Conservation (phyloP, 768 basidiomycete species). For the Trametes punicea region DNA sequence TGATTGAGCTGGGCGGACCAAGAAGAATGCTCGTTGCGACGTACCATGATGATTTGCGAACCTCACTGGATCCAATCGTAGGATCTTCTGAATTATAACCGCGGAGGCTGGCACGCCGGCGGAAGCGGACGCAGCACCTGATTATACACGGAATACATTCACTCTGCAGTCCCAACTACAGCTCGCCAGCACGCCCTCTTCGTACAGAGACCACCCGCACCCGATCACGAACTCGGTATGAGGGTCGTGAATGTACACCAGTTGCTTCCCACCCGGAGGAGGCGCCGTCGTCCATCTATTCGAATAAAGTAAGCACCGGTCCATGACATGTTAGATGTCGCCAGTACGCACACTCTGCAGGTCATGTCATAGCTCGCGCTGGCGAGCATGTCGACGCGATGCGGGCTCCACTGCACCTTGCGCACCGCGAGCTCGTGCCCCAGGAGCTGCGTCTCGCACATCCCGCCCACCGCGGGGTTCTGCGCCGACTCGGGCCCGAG, state of each 20-base stretch:
- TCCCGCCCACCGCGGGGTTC: conserved; percentile 58
- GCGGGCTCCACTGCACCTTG: conserved; percentile 87
- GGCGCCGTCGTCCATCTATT: conserved; percentile 70
- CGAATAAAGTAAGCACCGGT: conserved; percentile 1
- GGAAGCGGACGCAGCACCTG: background rate
- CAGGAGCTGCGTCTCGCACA: conserved; percentile 63
- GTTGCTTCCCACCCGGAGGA: conserved; percentile 44
- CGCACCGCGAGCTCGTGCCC: conserved; percentile 92
- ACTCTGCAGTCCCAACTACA: conserved; percentile 91
- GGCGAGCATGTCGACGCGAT: conserved; percentile 67
- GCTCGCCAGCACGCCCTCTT: conserved; percentile 81
- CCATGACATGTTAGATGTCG: background rate
- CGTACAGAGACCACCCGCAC: conserved; percentile 88
- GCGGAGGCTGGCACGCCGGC: background rate
- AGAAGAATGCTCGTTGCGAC: no score
- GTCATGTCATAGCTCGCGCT: conserved; percentile 93
- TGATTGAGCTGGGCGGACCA: no score
- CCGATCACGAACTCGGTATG: conserved; percentile 97
- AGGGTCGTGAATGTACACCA: conserved; percentile 72
- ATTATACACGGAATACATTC: conserved; percentile 57
- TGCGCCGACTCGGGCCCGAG: conserved; percentile 40
- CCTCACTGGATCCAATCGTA: background rate
- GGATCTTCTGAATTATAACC: background rate
- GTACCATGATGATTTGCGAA: no score
- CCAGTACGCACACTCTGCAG: conserved; percentile 72